Evolutionary conservation across 345 rosid species (phyloP).

Genomic region (Corchorus capsularis): DNA sequence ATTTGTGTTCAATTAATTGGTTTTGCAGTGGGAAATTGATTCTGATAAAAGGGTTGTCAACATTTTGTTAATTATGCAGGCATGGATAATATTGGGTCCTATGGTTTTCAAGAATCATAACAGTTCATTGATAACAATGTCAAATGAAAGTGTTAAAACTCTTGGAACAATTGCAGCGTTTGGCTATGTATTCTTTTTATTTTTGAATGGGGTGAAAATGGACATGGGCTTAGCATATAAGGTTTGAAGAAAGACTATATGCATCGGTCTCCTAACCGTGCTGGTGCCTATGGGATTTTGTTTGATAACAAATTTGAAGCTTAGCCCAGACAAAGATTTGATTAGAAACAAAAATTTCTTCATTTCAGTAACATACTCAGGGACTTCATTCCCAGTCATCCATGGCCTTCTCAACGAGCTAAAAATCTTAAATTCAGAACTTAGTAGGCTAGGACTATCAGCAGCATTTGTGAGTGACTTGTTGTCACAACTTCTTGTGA

Average conservation of each 20-base stretch:
- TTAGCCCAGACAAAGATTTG: neutral
- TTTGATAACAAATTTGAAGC: too few species aligned
- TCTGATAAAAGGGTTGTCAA: neutral
- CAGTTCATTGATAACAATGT: too few species aligned
- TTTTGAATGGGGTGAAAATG: conserved; percentile 33
- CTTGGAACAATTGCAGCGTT: conserved; percentile 14
- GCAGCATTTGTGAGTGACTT: conserved; percentile 20
- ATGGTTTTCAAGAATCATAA: neutral
- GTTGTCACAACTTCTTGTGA: neutral
- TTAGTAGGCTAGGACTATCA: conserved; percentile 27
- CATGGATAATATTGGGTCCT: neutral
- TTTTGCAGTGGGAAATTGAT: neutral
- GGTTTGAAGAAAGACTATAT: conserved; percentile 22
- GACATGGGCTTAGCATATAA: conserved; percentile 12
- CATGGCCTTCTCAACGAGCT: conserved; percentile 20
- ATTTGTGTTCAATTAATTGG: too few species aligned
- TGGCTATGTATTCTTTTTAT: conserved; percentile 28
- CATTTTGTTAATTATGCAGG: neutral
- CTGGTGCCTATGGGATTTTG: neutral
- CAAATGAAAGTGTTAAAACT: conserved; percentile 7
- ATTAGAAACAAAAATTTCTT: neutral
- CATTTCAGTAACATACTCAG: neutral
- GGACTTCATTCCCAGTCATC: conserved; percentile 27
- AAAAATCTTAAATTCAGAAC: conserved; percentile 28
- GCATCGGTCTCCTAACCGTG: conserved; percentile 15